Percentiles rank a stretch among this genome's conserved stretches.
phyloP scores from a whole-genome alignment of 345 rosid genomes.

The Sisymbrium irio region DNA sequence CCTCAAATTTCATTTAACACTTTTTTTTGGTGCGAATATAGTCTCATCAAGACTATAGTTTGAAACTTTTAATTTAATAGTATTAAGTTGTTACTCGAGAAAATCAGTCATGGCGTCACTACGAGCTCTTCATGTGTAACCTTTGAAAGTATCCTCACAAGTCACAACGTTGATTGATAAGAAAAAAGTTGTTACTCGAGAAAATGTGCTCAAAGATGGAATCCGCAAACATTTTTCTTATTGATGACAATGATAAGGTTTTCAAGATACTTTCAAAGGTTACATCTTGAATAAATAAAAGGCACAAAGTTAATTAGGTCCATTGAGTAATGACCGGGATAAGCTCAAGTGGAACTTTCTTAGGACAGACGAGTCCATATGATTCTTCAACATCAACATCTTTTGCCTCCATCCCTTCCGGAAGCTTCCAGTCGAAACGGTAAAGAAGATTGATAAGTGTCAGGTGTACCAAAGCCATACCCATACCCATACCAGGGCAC shows the following conservation, averaged over 20 bases:
- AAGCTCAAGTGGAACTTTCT: constrained; percentile 49
- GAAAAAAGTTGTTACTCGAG: background rate
- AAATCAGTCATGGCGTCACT: too few species aligned
- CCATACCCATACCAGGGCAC: constrained; percentile 57
- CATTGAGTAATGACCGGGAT: constrained; percentile 22
- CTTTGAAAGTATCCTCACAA: too few species aligned
- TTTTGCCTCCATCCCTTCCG: constrained; percentile 36
- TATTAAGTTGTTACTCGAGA: background rate
- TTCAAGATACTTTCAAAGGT: background rate
- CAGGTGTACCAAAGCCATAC: constrained; percentile 39
- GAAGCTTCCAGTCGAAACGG: constrained; percentile 53
- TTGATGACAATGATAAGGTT: background rate
- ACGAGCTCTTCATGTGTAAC: too few species aligned
- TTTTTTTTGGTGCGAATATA: too few species aligned
- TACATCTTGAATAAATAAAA: background rate
- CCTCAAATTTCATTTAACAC: too few species aligned
- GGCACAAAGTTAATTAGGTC: background rate
- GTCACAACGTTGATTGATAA: too few species aligned
- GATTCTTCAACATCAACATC: constrained; percentile 55
- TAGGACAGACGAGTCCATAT: constrained; percentile 41
- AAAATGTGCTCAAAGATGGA: background rate
- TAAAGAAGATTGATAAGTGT: constrained; percentile 47
- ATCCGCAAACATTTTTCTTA: background rate
- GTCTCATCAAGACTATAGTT: background rate
- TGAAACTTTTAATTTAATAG: too few species aligned